These are phyloP conservation scores for Tympanopsis confertula DNA, from an alignment of 2,329 filamentous ascomycete genomes.

Conservation along the genomic window DNA sequence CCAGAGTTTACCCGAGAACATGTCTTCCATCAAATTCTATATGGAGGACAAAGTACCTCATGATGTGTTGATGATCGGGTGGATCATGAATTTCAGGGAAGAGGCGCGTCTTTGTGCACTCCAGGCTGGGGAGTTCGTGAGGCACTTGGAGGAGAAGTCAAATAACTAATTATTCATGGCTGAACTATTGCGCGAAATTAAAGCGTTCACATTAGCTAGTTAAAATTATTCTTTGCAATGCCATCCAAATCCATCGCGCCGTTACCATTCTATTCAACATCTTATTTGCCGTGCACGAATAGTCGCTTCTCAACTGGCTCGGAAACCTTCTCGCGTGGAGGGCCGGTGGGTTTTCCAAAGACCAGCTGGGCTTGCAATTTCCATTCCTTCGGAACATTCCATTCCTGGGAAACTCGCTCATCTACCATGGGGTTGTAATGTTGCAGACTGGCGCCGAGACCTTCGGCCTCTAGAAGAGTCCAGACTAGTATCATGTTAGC, in stretches of 20 bases:
- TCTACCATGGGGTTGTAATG: constrained; percentile 60
- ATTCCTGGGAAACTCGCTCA: constrained; percentile 36
- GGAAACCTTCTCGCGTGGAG: constrained; percentile 32
- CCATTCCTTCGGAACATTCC: constrained; percentile 46
- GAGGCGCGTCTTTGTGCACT: not conserved
- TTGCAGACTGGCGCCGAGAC: constrained; percentile 55
- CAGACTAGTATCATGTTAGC: constrained; percentile 27
- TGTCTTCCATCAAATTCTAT: not conserved
- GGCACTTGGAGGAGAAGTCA: too few relatives aligned
- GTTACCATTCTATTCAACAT: too few relatives aligned
- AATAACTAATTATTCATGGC: constrained; percentile 6
- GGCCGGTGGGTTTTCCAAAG: constrained; percentile 36
- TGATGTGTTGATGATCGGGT: not conserved
- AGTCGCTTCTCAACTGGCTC: constrained; percentile 35
- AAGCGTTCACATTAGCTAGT: too few relatives aligned
- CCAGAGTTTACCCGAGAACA: too few relatives aligned
- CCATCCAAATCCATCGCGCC: too few relatives aligned
- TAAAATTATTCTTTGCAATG: too few relatives aligned
- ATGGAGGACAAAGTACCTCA: not conserved
- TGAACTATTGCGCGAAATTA: too few relatives aligned
- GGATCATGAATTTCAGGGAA: not conserved
- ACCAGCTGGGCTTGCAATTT: constrained; percentile 49
- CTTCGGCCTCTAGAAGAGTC: constrained; percentile 51
- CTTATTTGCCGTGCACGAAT: not conserved
- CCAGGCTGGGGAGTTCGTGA: not conserved